Evolutionary conservation across 2,329 filamentous ascomycete species (phyloP).

Genomic region (Mariannaea elegans): DNA sequence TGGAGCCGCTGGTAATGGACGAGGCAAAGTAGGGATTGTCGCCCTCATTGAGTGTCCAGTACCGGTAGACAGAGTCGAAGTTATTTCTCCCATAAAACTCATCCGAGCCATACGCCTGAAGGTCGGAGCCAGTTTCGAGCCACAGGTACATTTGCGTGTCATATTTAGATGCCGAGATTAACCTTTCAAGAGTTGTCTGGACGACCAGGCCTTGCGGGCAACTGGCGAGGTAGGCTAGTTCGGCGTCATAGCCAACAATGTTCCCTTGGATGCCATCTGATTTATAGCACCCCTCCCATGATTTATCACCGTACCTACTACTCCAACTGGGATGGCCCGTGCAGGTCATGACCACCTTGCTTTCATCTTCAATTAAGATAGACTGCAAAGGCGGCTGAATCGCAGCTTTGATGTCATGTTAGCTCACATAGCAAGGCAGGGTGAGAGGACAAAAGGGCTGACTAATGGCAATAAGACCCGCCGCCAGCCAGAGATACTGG

Average conservation of each 20-base stretch:
- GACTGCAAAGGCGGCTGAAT: constrained; percentile 13
- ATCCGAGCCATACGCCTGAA: neutral
- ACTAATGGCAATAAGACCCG: constrained; percentile 23
- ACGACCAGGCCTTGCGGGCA: neutral
- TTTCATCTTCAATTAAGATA: constrained; percentile 17
- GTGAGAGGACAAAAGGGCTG: neutral
- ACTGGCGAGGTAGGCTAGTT: neutral
- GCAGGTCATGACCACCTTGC: neutral
- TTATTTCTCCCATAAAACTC: neutral
- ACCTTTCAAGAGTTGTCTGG: neutral
- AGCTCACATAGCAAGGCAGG: neutral
- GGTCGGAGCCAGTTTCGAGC: neutral
- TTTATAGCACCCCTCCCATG: too few relatives aligned
- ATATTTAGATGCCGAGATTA: neutral
- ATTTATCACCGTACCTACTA: neutral
- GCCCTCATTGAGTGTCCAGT: neutral
- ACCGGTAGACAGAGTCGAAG: neutral
- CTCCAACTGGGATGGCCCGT: neutral
- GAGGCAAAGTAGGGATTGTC: constrained; percentile 17
- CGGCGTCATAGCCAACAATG: constrained; percentile 13
- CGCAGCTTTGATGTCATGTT: constrained; percentile 10
- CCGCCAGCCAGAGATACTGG: constrained; percentile 10
- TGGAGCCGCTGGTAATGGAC: constrained; percentile 2
- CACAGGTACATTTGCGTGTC: constrained; percentile 18
- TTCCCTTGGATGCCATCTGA: neutral